Evolutionary conservation across 2,329 filamentous ascomycete genomes (phyloP).

Genomic region (Penicillium brasilianum): DNA sequence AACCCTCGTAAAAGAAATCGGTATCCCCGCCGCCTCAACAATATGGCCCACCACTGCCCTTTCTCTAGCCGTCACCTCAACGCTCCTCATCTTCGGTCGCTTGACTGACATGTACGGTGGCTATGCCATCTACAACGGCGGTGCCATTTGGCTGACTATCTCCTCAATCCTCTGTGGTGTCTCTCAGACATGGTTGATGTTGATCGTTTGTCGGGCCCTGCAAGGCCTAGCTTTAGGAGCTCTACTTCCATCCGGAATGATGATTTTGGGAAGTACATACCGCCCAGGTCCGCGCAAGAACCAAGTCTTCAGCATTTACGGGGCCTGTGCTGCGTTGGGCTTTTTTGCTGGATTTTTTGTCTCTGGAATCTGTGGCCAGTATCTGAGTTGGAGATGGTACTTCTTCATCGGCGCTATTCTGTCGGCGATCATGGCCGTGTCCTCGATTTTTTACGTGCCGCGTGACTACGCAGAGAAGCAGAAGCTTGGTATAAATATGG

Average conservation of each 20-base stretch:
- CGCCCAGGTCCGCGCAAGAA: conserved; percentile 73
- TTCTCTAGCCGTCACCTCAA: conserved; percentile 55
- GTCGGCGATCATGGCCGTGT: conserved; percentile 51
- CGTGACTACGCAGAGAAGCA: conserved; percentile 43
- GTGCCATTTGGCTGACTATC: conserved; percentile 65
- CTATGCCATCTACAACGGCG: conserved; percentile 67
- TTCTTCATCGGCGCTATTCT: conserved; percentile 69
- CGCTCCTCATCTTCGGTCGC: conserved; percentile 60
- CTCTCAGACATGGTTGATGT: conserved; percentile 68
- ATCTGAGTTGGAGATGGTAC: conserved; percentile 67
- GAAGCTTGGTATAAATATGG: conserved; percentile 62
- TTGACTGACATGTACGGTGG: conserved; percentile 67
- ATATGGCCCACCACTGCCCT: conserved; percentile 61
- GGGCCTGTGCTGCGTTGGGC: conserved; percentile 56
- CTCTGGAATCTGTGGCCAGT: conserved; percentile 63
- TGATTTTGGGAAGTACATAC: conserved; percentile 68
- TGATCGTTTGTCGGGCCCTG: conserved; percentile 74
- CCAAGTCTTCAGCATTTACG: conserved; percentile 66
- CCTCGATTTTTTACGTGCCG: conserved; percentile 56
- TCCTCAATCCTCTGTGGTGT: conserved; percentile 76
- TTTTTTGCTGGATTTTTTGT: conserved; percentile 66
- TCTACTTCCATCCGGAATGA: conserved; percentile 71
- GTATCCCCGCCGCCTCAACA: conserved; percentile 68
- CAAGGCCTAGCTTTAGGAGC: conserved; percentile 76
- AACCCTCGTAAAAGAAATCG: conserved; percentile 63